Evolutionary conservation across 1,284 basidiomycete genomes (phyloP).

Genomic region (Pyrrhoderma noxium): DNA sequence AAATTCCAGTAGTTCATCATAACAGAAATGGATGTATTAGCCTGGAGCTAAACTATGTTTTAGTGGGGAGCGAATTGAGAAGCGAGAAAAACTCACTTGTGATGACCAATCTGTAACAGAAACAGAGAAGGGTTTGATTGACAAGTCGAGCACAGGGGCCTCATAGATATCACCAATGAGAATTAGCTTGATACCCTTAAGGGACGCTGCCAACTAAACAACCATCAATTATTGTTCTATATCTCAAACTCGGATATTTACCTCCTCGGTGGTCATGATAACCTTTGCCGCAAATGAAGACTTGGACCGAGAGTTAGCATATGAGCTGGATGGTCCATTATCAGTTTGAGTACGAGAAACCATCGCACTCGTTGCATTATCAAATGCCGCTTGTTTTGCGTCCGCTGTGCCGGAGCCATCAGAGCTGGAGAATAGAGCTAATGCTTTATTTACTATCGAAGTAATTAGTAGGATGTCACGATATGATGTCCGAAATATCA

Average conservation of each 20-base stretch:
- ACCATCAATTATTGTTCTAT: constrained; percentile 7
- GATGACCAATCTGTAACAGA: constrained; percentile 91
- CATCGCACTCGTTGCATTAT: constrained; percentile 11
- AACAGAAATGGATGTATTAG: constrained; percentile 72
- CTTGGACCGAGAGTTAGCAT: constrained; percentile 58
- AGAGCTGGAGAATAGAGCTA: constrained; percentile 50
- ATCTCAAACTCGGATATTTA: constrained; percentile 5
- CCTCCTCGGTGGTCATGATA: constrained; percentile 17
- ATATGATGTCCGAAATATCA: constrained; percentile 90
- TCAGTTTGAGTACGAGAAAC: constrained; percentile 3
- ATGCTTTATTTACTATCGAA: constrained; percentile 84
- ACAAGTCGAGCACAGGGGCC: constrained; percentile 88
- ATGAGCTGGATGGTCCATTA: constrained; percentile 36
- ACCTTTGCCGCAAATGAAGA: constrained; percentile 14
- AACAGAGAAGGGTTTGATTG: constrained; percentile 80
- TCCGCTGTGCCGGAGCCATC: constrained; percentile 16
- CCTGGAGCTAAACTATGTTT: constrained; percentile 55
- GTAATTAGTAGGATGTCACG: constrained; percentile 89
- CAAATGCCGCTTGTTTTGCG: constrained; percentile 12
- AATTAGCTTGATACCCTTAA: constrained; percentile 90
- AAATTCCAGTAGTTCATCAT: constrained; percentile 97
- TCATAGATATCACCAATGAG: constrained; percentile 95
- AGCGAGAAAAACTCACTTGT: constrained; percentile 45
- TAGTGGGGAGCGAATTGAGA: background rate
- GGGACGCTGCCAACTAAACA: constrained; percentile 65